Conservation (phyloP, 2,329 filamentous ascomycete species). For the Eutypa lata region DNA sequence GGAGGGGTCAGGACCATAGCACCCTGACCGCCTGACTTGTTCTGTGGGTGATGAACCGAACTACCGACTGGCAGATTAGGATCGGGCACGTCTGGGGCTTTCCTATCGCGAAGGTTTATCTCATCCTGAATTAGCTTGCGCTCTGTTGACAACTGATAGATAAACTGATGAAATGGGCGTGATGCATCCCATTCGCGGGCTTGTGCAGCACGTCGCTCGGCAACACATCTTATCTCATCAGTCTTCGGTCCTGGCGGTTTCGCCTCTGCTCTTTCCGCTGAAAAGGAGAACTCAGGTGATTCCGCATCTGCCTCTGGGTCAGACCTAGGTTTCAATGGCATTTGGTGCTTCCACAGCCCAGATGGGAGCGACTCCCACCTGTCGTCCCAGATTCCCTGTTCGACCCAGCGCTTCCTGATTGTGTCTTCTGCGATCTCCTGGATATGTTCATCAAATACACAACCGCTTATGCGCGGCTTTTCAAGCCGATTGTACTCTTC, state of each 20-base stretch:
- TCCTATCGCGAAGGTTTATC: too few relatives aligned
- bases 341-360: constrained; percentile 16
- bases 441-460: too few relatives aligned
- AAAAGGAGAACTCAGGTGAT: too few relatives aligned
- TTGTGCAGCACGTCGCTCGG: neutral
- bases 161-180: constrained; percentile 7
- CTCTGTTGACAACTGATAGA: constrained; percentile 4
- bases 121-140: neutral
- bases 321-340: neutral
- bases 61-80: too few relatives aligned
- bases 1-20: too few relatives aligned
- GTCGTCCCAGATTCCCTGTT: constrained; percentile 18
- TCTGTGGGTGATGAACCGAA: too few relatives aligned
- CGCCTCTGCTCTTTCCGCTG: too few relatives aligned
- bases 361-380: constrained; percentile 7
- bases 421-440: neutral
- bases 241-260: neutral
- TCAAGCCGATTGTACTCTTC: too few relatives aligned
- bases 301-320: neutral
- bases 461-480: too few relatives aligned
- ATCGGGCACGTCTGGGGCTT: too few relatives aligned
- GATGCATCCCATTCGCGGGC: constrained; percentile 4
- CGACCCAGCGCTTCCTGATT: constrained; percentile 13
- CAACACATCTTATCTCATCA: too few relatives aligned
- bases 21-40: too few relatives aligned